Evolutionary conservation across 2,329 filamentous ascomycete species (phyloP).

Genomic region (Xenosphaeropsis pyriputrescens): DNA sequence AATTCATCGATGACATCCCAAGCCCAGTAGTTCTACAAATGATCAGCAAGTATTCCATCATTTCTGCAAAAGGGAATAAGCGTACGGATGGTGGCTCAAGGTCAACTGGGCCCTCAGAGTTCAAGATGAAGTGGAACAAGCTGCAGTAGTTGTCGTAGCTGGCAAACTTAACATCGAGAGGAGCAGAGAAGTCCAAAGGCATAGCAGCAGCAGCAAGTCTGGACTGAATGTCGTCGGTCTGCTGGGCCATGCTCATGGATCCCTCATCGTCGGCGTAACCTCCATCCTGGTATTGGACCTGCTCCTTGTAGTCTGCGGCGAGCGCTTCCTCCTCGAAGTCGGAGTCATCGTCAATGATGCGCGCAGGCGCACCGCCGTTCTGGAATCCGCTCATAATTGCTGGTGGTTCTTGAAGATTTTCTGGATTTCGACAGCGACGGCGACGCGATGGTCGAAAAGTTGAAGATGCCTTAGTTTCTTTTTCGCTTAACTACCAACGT

Average conservation of each 20-base stretch:
- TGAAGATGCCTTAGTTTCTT: too few relatives aligned
- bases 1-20: constrained; percentile 99
- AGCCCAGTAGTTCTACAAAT: constrained; percentile 83
- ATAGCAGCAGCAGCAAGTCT: constrained; percentile 84
- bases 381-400: constrained; percentile 42
- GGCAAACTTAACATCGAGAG: constrained; percentile 91
- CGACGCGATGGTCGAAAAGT: too few relatives aligned
- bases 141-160: constrained; percentile 99
- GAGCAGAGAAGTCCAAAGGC: constrained; percentile 89
- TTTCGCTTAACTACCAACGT: too few relatives aligned
- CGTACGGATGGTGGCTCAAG: constrained; percentile 90
- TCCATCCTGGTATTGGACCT: constrained; percentile 85
- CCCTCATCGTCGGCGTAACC: constrained; percentile 70
- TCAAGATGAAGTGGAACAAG: constrained; percentile 97
- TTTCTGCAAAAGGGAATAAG: constrained; percentile 11
- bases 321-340: constrained; percentile 94
- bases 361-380: constrained; percentile 43
- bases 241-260: constrained; percentile 54
- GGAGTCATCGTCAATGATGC: constrained; percentile 63
- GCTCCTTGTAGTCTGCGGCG: constrained; percentile 90
- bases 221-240: constrained; percentile 83
- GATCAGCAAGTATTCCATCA: too few relatives aligned
- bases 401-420: too few relatives aligned
- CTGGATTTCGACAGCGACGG: too few relatives aligned
- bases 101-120: constrained; percentile 97